Base-by-base conservation (phyloP, 2,329 filamentous ascomycete genomes). In the Colletotrichum filicis region DNA sequence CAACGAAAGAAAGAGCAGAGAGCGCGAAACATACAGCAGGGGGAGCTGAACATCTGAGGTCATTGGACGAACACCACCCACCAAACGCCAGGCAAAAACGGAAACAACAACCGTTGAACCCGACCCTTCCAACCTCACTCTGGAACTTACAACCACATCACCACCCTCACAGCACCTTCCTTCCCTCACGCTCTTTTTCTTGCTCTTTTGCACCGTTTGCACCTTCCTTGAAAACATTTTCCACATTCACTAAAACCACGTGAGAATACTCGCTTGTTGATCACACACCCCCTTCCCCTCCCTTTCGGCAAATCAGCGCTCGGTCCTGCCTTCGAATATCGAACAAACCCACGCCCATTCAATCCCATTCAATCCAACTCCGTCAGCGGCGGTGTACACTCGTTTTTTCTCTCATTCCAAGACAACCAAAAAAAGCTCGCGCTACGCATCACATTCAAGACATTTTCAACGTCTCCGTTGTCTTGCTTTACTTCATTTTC, bases 381-480 rank as follows among this genome's bases (percentile, higher is more conserved):
- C 71, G 58, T 67, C 71, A 67, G 70, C 56, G 70, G 70, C 66
- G 66, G 70, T 61, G 32, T 37, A 74, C 68, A 63, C 46, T 74
- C 55, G 58, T 72, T 74, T 59, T 37, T 52, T 35, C 35, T 42
- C 53, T 59, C 49, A 65, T 46, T n/a, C n/a, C 60, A 71, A 57
- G 26, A 62, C 62, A 58, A 61, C 35, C 55, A 22, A 30, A 28
- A 46, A 64, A 62, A 35, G 26, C 59, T 19, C 22, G 32, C 58
- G 30, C 49, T 61, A 26, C 59, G 24, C 56, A 35, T 60, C 26
- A 49, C 28, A 58, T 58, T 35, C 56, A 53, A 35, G 61, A 55
- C 61, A 64, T 12, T 19, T 16, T 35, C 46, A 64, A 24, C 61
- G 66, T 62, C 49, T 65, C 19, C 56, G 30, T 59, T 35, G 30